A percentile compares a stretch with the other conserved stretches of the same genome.
Conservation (phyloP, 345 rosid genomes). For the Populus deltoides region DNA sequence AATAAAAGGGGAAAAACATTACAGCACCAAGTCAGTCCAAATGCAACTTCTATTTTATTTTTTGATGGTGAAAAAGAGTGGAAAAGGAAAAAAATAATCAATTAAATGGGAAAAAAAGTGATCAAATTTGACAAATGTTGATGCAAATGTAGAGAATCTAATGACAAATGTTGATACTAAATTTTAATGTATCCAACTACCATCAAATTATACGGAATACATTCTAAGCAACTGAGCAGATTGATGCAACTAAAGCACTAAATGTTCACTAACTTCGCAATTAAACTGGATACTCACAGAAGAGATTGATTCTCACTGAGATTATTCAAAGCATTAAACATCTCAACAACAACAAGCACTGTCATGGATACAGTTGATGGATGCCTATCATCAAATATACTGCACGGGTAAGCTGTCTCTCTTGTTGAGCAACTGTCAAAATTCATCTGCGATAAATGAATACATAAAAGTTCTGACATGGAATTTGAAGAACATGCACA, state of each 20-base stretch:
- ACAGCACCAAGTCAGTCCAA: background rate
- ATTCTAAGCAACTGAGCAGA: background rate
- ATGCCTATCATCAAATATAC: slow-evolving; percentile 87
- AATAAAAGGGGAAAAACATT: slow-evolving; percentile 19
- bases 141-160: background rate
- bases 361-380: slow-evolving; percentile 98
- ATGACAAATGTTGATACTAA: no score
- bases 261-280: background rate
- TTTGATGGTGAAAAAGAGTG: background rate
- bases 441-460: slow-evolving; percentile 63
- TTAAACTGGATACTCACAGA: slow-evolving; percentile 54
- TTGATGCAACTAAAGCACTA: background rate
- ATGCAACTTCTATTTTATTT: background rate
- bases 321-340: slow-evolving; percentile 98
- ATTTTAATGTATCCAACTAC: background rate
- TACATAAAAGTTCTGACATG: background rate
- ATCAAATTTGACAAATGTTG: no score
- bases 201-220: background rate
- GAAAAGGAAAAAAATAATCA: background rate
- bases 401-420: slow-evolving; percentile 86
- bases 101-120: background rate
- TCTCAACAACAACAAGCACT: slow-evolving; percentile 98
- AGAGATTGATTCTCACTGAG: slow-evolving; percentile 98
- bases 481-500: background rate
- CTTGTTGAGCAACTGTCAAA: slow-evolving; percentile 86